Evolutionary conservation across 768 basidiomycete species (phyloP).

Genomic region (Plicaturopsis crispa): DNA sequence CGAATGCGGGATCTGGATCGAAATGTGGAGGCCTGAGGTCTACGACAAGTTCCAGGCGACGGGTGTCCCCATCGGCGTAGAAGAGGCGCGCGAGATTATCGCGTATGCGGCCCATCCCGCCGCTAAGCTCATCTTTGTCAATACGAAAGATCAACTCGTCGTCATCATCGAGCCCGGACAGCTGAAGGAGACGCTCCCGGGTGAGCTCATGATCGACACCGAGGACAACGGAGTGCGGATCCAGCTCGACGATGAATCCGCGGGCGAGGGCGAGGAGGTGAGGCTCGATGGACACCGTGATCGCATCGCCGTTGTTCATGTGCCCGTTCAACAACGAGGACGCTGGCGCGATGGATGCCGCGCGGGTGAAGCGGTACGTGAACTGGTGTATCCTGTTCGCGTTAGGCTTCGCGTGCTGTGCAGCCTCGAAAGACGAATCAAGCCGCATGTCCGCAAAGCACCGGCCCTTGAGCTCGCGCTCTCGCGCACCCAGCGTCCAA

Average conservation of each 20-base stretch:
- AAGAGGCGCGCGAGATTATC: constrained; percentile 89
- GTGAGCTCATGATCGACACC: constrained; percentile 82
- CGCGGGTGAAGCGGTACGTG: constrained; percentile 65
- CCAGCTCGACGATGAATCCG: constrained; percentile 76
- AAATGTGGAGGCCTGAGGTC: too few relatives aligned
- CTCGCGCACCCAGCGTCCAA: constrained; percentile 82
- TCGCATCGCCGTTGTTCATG: constrained; percentile 71
- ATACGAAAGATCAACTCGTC: constrained; percentile 61
- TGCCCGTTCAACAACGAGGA: constrained; percentile 66
- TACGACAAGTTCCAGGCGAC: too few relatives aligned
- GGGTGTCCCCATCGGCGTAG: constrained; percentile 66
- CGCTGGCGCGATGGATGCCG: constrained; percentile 8
- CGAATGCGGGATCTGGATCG: constrained; percentile 18
- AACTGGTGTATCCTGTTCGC: constrained; percentile 66
- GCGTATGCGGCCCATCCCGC: constrained; percentile 82
- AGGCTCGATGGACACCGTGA: constrained; percentile 85
- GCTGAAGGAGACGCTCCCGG: constrained; percentile 26
- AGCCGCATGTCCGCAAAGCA: constrained; percentile 82
- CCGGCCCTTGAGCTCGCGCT: constrained; percentile 75
- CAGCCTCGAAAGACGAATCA: constrained; percentile 30
- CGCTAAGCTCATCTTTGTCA: constrained; percentile 88
- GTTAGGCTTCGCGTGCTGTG: constrained; percentile 7
- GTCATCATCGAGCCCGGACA: constrained; percentile 9
- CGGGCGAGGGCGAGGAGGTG: constrained; percentile 76
- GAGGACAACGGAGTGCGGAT: constrained; percentile 53